Conservation (phyloP, 176 grass and related monocot genomes). For the Zea mays region DNA sequence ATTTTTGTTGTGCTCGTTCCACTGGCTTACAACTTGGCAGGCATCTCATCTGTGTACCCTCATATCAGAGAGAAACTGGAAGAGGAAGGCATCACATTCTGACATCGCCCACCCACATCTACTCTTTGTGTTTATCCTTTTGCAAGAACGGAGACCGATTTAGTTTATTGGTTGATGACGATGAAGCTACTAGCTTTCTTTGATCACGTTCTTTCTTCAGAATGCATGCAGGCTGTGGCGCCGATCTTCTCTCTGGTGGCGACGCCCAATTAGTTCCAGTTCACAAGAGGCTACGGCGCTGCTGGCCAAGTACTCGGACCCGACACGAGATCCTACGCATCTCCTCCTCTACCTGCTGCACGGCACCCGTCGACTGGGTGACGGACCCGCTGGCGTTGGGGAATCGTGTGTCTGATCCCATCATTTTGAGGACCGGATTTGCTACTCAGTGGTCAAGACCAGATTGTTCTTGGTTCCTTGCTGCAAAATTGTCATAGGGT, state of each 20-base stretch:
- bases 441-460: no score
- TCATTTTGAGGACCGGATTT: no score
- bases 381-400: slow-evolving; percentile 83
- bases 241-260: slow-evolving; percentile 84
- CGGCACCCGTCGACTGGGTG: slow-evolving; percentile 71
- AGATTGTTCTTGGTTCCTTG: no score
- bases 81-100: slow-evolving; percentile 75
- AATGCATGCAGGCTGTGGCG: slow-evolving; percentile 56
- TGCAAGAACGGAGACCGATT: not conserved
- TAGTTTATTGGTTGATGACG: no score
- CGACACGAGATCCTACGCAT: slow-evolving; percentile 73
- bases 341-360: slow-evolving; percentile 65
- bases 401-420: slow-evolving; percentile 12
- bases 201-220: not conserved
- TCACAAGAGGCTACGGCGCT: slow-evolving; percentile 85
- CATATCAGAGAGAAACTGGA: slow-evolving; percentile 56
- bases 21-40: slow-evolving; percentile 45
- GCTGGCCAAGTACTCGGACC: slow-evolving; percentile 88
- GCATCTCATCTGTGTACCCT: slow-evolving; percentile 57
- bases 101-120: slow-evolving; percentile 40
- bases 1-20: slow-evolving; percentile 12
- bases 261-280: slow-evolving; percentile 67
- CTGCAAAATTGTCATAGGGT: no score
- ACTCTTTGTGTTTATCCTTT: not conserved
- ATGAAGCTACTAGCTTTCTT: no score